Base-by-base conservation (phyloP, 2,329 filamentous ascomycete genomes). In the Calcarisporium arbuscula region DNA sequence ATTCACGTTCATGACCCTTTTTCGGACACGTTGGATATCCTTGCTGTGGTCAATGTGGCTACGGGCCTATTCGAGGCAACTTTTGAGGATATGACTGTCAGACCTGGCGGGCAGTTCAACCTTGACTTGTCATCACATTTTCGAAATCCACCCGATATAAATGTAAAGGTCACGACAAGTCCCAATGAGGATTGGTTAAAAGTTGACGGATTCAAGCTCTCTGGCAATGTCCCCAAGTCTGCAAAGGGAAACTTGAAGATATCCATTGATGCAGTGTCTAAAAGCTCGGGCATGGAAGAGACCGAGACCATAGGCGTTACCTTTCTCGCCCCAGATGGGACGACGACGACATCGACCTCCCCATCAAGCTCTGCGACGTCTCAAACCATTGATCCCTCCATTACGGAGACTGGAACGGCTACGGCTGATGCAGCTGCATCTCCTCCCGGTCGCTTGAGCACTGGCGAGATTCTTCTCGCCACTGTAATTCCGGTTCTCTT, bases 1-100 rank as follows among this genome's bases (percentile, higher is more conserved):
- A 61, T 87, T 22, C 68, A 62, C 10, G 78, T 77, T 8, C 67
- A 60, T 10, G 81, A 85, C 51, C 55, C 60, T 10, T 75, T 72
- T 43, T 70, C 74, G 11, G 74, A 85, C 48, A 61, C 59, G 11
- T 74, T 83, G 5, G 70, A 66, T 26, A 67, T 78, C 4, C 65
- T 73, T 12, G 56, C 81, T 22, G 51, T 56, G 12, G 40, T 64
- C 14, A 57, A 58, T 19, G 46, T 65, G 5, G 52, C 49, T 5
- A 54, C 60, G 4, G 48, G 51, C 11, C 45, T 71, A 4, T 70
- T 74, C 42, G 51, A 52, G 28, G 54, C 56, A 6, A 58, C 54
- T 3, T 52, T 65, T 18, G 56, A 64, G 4, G 52, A 58, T 5
- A 48, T 74, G 18, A 53, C 62, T 14, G 48, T 62, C 6, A 58